Evolutionary conservation across 306 rosid species (phyloP).

Genomic region (Prunus fruticosa): DNA sequence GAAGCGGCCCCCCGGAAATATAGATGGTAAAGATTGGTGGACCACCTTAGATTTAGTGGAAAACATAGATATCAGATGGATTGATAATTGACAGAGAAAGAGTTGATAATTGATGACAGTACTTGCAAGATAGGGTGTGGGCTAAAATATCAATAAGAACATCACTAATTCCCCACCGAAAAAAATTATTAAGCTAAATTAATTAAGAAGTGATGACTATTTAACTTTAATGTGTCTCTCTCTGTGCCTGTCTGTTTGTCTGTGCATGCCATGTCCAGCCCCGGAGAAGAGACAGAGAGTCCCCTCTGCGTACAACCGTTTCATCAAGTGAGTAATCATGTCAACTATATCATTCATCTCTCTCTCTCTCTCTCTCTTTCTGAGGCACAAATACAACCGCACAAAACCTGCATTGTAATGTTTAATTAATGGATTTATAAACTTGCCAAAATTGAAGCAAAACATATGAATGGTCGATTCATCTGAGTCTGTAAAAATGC

Average conservation of each 20-base stretch:
- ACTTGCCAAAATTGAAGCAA: not conserved
- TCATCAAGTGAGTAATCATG: slow-evolving; percentile 51
- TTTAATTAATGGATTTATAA: not conserved
- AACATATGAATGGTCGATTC: not conserved
- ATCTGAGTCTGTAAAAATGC: slow-evolving; percentile 4
- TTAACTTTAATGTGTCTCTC: not conserved
- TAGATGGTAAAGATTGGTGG: slow-evolving; percentile 18
- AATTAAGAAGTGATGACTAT: not conserved
- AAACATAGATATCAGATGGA: not conserved
- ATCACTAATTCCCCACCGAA: not conserved
- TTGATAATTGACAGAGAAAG: slow-evolving; percentile 1
- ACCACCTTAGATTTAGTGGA: slow-evolving; percentile 15
- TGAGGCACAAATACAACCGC: not conserved
- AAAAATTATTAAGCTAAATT: too few species aligned
- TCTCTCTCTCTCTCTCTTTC: not conserved
- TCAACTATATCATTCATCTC: not conserved
- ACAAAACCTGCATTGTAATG: not conserved
- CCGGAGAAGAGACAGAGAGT: slow-evolving; percentile 63
- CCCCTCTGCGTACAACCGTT: slow-evolving; percentile 55
- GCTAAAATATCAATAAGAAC: not conserved
- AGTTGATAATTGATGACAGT: slow-evolving; percentile 18
- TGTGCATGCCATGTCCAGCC: slow-evolving; percentile 30
- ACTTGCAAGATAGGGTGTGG: not conserved
- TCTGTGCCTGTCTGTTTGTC: slow-evolving; percentile 4
- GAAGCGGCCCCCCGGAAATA: slow-evolving; percentile 3